phyloP scores from a whole-genome alignment of 768 basidiomycete species.

The Candolleomyces aberdarensis region DNA sequence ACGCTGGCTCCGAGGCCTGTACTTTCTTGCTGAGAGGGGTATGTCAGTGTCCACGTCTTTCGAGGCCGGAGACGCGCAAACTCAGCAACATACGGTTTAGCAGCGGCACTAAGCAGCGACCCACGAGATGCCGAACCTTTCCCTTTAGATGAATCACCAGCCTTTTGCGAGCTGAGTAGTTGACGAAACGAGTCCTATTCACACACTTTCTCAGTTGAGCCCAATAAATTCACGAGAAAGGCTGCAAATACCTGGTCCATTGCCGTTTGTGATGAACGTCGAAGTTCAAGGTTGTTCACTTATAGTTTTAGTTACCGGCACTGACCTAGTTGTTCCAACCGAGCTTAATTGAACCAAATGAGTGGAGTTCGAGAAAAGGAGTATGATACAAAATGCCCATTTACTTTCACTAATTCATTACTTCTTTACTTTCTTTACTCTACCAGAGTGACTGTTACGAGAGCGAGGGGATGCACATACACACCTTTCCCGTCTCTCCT shows the following conservation, averaged over 20 bases:
- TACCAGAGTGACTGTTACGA: not conserved
- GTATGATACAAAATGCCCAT: slow-evolving; percentile 1
- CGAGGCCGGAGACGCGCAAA: not conserved
- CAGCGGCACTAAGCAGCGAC: slow-evolving; percentile 25
- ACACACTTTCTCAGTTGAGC: not conserved
- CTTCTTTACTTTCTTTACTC: not conserved
- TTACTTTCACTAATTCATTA: not conserved
- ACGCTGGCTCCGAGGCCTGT: slow-evolving; percentile 55
- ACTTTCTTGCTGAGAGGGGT: slow-evolving; percentile 40
- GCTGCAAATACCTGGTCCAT: slow-evolving; percentile 33
- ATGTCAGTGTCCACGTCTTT: not conserved
- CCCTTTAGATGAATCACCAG: not conserved
- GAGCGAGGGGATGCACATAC: not conserved
- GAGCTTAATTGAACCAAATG: not conserved
- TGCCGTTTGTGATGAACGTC: not conserved
- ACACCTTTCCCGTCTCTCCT: not conserved
- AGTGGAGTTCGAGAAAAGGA: not conserved
- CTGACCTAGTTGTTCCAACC: no score
- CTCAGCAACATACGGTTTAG: slow-evolving; percentile 26
- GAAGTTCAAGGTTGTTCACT: not conserved
- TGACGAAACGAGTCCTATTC: slow-evolving; percentile 58
- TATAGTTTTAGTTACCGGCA: no score
- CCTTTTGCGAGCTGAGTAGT: slow-evolving; percentile 27
- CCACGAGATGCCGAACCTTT: slow-evolving; percentile 21
- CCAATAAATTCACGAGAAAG: not conserved